Evolutionary conservation across 371 early-diverging fungal genomes (phyloP), one percentile per base, ranked within the genome.

Genomic region (Aphelidium insulamus): DNA sequence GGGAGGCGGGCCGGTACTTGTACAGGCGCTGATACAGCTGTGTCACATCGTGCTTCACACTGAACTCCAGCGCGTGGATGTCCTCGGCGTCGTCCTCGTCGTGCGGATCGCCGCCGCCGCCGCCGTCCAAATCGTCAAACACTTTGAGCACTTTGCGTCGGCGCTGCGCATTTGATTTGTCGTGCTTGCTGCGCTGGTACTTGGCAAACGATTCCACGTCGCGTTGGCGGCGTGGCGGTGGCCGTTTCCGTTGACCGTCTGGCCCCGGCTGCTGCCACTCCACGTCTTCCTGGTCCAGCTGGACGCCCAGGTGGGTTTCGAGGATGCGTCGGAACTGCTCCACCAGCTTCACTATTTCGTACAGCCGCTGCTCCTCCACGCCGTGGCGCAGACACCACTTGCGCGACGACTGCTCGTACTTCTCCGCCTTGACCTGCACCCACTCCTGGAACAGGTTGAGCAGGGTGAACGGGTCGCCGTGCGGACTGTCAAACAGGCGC

Each of bases 401-500:
- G 22, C 55, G 46, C 6, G 69, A 65, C 0, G 64, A 60, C 29
- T 43, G 42, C 54, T 59, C 58, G 41, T 52, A 49, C 35, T 45
- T 36, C 11, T 48, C 54, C 1, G 47, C 51, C 38, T 71, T 74
- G 0, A 53, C 53, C 6, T 56, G 43, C 17, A 74, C 35, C 75
- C 75, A 74, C 12, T 59, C 53, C 26, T 59, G 54, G 61, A 65
- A 71, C 4, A 69, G 24, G 36, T 69, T 69, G 24, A 69, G 41
- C 10, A 71, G 34, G 0, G 70, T 71, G 37, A 74, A 66, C 1
- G 70, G 65, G 34, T 74, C 75, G 4, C 75, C 75, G 29, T 69
- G 59, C 4, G 53, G 47, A 2, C 66, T 66, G 17, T 56, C 50
- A 24, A 70, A 45, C 19, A 39, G 33, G n/a, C 50, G 39, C 25